phyloP scores from a whole-genome alignment of 1,284 basidiomycete species.

The Takashimella tepidaria region DNA sequence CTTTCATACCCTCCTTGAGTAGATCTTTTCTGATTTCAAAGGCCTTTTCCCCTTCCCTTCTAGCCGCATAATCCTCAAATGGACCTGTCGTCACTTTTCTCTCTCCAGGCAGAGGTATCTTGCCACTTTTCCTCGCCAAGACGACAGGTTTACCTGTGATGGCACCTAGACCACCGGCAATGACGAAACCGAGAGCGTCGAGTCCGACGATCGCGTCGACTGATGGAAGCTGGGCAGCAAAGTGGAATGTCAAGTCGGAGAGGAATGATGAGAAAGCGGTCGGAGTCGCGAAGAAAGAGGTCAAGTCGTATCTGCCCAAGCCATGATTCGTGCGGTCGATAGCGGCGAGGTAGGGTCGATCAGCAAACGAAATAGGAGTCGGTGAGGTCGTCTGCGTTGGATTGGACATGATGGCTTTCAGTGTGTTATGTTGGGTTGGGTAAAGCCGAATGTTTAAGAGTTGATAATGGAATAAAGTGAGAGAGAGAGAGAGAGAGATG shows the following conservation, averaged over 20 bases:
- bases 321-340: conserved; percentile 11
- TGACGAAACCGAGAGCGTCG: conserved; percentile 11
- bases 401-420: not conserved
- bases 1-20: conserved; percentile 9
- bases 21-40: conserved; percentile 12
- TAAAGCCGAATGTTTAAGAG: not conserved
- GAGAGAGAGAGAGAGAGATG: not conserved
- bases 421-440: too few species aligned
- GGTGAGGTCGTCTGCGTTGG: not conserved
- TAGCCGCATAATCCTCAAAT: conserved; percentile 6
- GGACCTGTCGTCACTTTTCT: conserved; percentile 1
- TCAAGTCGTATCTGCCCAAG: conserved; percentile 12
- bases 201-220: conserved; percentile 13
- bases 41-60: conserved; percentile 6
- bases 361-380: not conserved
- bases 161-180: conserved; percentile 6
- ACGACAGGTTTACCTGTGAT: conserved; percentile 2
- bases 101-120: conserved; percentile 6
- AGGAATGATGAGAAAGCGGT: conserved; percentile 5
- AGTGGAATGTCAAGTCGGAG: conserved; percentile 7
- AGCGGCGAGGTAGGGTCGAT: conserved; percentile 10
- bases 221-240: not conserved
- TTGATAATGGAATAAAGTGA: not conserved
- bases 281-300: conserved; percentile 14
- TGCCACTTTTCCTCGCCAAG: conserved; percentile 11